Conservation (phyloP, 2,329 filamentous ascomycete genomes). For the Aspergillus sp. region DNA sequence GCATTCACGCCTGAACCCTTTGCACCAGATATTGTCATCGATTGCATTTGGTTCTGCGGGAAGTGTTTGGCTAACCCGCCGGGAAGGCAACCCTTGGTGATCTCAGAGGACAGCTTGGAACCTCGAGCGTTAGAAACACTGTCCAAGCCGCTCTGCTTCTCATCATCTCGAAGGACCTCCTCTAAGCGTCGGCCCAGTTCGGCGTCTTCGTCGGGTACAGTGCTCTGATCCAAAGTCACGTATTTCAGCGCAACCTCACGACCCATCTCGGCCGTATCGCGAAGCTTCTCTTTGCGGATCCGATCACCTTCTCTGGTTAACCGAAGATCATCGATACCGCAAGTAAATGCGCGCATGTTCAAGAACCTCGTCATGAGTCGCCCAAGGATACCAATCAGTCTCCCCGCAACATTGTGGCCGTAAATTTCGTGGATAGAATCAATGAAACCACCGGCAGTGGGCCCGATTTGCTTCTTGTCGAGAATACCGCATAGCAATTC, state of each 20-base stretch:
- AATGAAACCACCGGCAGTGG: slow-evolving; percentile 74
- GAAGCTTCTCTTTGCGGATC: slow-evolving; percentile 58
- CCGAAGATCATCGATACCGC: slow-evolving; percentile 90
- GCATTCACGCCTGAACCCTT: slow-evolving; percentile 92
- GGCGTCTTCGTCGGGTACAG: slow-evolving; percentile 53
- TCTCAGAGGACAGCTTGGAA: slow-evolving; percentile 61
- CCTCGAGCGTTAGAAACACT: slow-evolving; percentile 67
- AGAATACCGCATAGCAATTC: slow-evolving; percentile 84
- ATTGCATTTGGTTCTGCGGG: slow-evolving; percentile 96
- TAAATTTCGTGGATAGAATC: slow-evolving; percentile 92
- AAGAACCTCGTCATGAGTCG: slow-evolving; percentile 80
- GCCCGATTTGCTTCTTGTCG: slow-evolving; percentile 91
- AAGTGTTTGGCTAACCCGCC: slow-evolving; percentile 79
- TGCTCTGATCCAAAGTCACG: slow-evolving; percentile 65
- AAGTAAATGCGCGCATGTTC: slow-evolving; percentile 91
- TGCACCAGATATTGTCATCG: slow-evolving; percentile 93
- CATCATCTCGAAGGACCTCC: slow-evolving; percentile 81
- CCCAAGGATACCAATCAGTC: slow-evolving; percentile 79
- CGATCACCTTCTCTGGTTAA: slow-evolving; percentile 72
- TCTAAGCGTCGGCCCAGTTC: slow-evolving; percentile 72
- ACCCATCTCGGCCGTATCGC: slow-evolving; percentile 59
- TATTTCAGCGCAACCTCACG: slow-evolving; percentile 76
- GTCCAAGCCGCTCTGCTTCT: slow-evolving; percentile 85
- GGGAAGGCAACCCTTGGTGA: slow-evolving; percentile 74
- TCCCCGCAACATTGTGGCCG: slow-evolving; percentile 76